phyloP scores from a whole-genome alignment of 2,329 filamentous ascomycete species.

The Apiospora aurea region DNA sequence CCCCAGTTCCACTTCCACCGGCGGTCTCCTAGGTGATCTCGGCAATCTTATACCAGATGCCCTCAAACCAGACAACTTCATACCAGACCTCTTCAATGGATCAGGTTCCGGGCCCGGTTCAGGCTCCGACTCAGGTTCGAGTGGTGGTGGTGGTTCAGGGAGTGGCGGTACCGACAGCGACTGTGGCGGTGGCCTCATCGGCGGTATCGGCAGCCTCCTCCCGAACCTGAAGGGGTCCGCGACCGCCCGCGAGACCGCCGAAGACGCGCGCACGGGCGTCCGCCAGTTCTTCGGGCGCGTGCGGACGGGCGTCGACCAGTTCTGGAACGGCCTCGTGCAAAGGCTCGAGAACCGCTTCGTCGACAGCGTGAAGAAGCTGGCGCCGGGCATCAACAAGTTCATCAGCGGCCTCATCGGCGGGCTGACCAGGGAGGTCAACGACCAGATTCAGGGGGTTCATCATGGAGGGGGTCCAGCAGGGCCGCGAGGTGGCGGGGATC shows the following conservation, averaged over 20 bases:
- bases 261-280: neutral
- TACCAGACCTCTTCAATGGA: neutral
- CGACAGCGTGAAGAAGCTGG: neutral
- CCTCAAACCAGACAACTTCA: neutral
- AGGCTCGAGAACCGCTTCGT: neutral
- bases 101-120: neutral
- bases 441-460: conserved; percentile 10
- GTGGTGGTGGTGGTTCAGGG: neutral
- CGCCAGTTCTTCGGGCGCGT: neutral
- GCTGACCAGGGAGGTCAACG: neutral
- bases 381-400: neutral
- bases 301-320: neutral
- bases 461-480: neutral
- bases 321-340: neutral
- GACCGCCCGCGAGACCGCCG: neutral
- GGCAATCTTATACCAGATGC: neutral
- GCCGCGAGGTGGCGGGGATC: neutral
- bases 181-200: neutral
- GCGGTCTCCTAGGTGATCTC: neutral
- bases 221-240: neutral
- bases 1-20: neutral
- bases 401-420: conserved; percentile 4
- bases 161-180: neutral
- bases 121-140: too few relatives aligned
- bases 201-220: neutral